Percentiles rank a stretch among this genome's conserved stretches.
phyloP scores from a whole-genome alignment of 805 yeast genomes.

The Debaryomyces castellii region DNA sequence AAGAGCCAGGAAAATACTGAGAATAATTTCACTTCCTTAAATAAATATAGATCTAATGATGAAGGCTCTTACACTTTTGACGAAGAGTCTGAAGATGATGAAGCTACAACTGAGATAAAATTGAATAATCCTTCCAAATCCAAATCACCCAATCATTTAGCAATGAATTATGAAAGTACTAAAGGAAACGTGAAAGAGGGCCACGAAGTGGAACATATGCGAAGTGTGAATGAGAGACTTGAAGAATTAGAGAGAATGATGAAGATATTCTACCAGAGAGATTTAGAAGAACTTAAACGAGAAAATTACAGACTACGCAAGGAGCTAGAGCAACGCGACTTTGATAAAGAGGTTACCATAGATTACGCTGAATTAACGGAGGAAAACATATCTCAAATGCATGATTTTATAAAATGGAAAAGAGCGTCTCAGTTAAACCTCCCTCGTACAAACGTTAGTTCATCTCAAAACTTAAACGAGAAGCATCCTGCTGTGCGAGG shows the following conservation, averaged over 20 bases:
- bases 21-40: not conserved
- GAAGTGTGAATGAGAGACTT: slow-evolving; percentile 3
- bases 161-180: slow-evolving; percentile 6
- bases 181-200: not conserved
- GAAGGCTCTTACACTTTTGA: slow-evolving; percentile 35
- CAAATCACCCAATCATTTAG: not conserved
- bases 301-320: slow-evolving; percentile 13
- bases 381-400: slow-evolving; percentile 14
- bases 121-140: not conserved
- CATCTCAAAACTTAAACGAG: not conserved
- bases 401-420: slow-evolving; percentile 35
- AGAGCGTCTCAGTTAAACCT: slow-evolving; percentile 36
- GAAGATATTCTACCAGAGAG: slow-evolving; percentile 11
- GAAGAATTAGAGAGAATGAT: slow-evolving; percentile 14
- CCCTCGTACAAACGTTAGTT: slow-evolving; percentile 9
- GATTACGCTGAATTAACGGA: slow-evolving; percentile 22
- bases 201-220: not conserved
- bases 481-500: slow-evolving; percentile 20
- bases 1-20: not conserved
- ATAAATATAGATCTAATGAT: not conserved
- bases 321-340: slow-evolving; percentile 5
- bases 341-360: slow-evolving; percentile 12
- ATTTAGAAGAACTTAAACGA: slow-evolving; percentile 13
- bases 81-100: slow-evolving; percentile 14
- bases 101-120: slow-evolving; percentile 7